A percentile compares a stretch with the other conserved stretches of the same genome.
Conservation (phyloP, 1,139 yeast genomes). For the Pichia sp. region DNA sequence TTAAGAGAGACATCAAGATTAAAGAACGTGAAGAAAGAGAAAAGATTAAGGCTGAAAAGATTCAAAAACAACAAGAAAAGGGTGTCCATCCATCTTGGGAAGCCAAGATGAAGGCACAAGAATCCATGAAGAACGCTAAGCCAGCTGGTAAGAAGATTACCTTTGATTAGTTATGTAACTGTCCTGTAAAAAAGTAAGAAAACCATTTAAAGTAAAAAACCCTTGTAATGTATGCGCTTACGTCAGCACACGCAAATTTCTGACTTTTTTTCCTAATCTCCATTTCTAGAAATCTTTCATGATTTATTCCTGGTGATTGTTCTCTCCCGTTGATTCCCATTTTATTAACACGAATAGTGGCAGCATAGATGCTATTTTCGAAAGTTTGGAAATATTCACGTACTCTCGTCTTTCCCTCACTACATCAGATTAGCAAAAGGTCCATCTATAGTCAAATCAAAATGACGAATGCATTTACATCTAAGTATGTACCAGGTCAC, state of each 20-base stretch:
- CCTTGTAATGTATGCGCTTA: neutral
- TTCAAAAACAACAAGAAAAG: conserved; percentile 27
- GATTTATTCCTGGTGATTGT: no score
- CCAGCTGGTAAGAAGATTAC: conserved; percentile 84
- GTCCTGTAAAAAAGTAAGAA: no score
- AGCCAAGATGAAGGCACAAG: conserved; percentile 75
- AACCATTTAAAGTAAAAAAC: no score
- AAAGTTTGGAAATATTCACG: neutral
- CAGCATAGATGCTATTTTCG: neutral
- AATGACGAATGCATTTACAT: conserved; percentile 8
- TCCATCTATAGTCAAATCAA: neutral
- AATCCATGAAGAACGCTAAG: conserved; percentile 59
- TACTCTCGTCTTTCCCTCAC: neutral
- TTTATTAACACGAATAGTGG: neutral
- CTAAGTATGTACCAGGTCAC: conserved; percentile 4
- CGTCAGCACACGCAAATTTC: no score
- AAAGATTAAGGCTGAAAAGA: conserved; percentile 45
- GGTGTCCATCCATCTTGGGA: conserved; percentile 94
- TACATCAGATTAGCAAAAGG: neutral
- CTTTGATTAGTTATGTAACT: conserved; percentile 41
- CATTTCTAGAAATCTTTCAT: no score
- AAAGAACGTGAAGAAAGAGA: conserved; percentile 15
- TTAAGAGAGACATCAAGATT: conserved; percentile 59
- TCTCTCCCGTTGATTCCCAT: no score
- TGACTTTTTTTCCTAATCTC: no score